A percentile compares a stretch with the other conserved stretches of the same genome.
Conservation (phyloP, 1,139 yeast genomes). For the Lodderomyces elongisporus region DNA sequence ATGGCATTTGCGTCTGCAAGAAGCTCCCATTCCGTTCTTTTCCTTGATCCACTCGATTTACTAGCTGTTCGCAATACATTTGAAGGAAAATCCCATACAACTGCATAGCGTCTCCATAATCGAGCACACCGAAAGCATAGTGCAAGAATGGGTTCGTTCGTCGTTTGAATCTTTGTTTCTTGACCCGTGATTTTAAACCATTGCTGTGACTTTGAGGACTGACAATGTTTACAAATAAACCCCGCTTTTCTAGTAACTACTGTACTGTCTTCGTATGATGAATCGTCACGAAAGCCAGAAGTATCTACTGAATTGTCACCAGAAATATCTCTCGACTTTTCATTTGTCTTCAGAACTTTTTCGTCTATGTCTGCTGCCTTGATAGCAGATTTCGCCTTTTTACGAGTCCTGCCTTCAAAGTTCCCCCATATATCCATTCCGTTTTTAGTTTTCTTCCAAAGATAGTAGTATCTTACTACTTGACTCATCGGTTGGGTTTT, state of each 20-base stretch:
- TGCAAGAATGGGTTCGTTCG: constrained; percentile 39
- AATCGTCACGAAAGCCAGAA: constrained; percentile 68
- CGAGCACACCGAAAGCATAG: constrained; percentile 84
- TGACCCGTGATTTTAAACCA: constrained; percentile 76
- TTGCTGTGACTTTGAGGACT: constrained; percentile 45
- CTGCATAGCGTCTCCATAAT: constrained; percentile 87
- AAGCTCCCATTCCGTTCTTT: constrained; percentile 67
- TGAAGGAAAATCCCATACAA: constrained; percentile 79
- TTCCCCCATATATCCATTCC: constrained; percentile 84
- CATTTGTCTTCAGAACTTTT: no score
- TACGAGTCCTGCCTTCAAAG: constrained; percentile 65
- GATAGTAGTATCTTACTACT: constrained; percentile 79
- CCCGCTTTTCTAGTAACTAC: constrained; percentile 29
- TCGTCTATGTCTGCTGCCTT: no score
- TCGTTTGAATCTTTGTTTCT: constrained; percentile 30
- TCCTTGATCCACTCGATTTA: constrained; percentile 47
- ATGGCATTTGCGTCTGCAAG: constrained; percentile 61
- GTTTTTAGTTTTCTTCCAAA: constrained; percentile 82
- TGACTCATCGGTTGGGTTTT: constrained; percentile 66
- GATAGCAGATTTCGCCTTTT: constrained; percentile 35
- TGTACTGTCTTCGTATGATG: constrained; percentile 56
- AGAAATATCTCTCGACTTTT: no score
- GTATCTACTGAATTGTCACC: constrained; percentile 3
- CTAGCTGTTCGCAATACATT: constrained; percentile 53
- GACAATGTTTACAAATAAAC: constrained; percentile 64